Base-by-base conservation (phyloP, 441 rosid genomes). In the Biscutella laevigata region DNA sequence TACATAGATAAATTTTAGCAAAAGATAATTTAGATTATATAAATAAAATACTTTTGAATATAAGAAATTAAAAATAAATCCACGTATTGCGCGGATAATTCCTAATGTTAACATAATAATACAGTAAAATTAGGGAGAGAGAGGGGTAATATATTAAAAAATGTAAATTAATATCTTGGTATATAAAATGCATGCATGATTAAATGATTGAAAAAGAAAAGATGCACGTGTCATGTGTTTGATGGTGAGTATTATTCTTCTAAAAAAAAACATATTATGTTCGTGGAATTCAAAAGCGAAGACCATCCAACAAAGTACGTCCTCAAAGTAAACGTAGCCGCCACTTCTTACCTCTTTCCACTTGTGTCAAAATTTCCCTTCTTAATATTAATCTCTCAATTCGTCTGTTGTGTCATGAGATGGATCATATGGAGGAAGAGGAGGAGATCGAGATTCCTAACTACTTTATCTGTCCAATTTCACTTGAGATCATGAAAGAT, bases 401-500 rank as follows among this genome's bases (percentile, higher is more conserved):
- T n/a, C n/a, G n/a, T n/a, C n/a, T n/a, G n/a, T n/a, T n/a, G n/a
- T n/a, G n/a, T n/a, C n/a, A n/a, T n/a, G n/a, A n/a, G n/a, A 51
- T 58, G 65, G 70, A 66, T 66, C 54, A 52, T 3, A n/a, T n/a
- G n/a, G 43, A 22, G 7, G 54, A 66, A 12, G 78, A 29, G 22
- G 64, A 57, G 10, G 78, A 73, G 22, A 62, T 80, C 16, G 84
- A 87, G 53, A 42, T 80, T 16, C 96, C 91, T n/a, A 66, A 67
- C 4, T 82, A 59, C 54, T 88, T 82, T 57, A 41, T 68, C 37
- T 88, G 96, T 28, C 94, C 94, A 38, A 82, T 88, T 6, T 88
- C 94, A 57, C 77, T 88, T 4, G 80, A 84, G 33, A 76, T 88
- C 58, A 88, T 88, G 96, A 79, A 42, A 65, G 96, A 88, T 59